Conservation (phyloP, 768 basidiomycete species). For the Cystobasidium ongulense region DNA sequence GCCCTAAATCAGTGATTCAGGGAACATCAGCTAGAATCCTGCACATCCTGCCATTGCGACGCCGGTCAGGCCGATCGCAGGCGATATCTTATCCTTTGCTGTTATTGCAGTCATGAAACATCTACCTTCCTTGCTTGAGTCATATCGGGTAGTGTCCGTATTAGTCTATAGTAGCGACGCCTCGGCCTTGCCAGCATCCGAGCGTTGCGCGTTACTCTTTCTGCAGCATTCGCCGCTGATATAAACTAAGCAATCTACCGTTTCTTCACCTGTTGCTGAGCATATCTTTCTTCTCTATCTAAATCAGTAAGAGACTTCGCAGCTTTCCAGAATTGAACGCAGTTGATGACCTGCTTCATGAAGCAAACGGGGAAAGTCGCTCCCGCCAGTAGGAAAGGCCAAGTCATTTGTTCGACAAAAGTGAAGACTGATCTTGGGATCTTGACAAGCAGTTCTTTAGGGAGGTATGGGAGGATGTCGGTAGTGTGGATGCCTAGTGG, state of each 20-base stretch:
- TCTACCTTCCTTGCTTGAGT: no score
- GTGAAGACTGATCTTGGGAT: conserved; percentile 36
- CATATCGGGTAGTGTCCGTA: no score
- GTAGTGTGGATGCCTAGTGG: conserved; percentile 56
- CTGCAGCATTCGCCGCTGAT: no score
- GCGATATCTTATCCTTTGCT: no score
- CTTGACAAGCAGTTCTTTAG: conserved; percentile 35
- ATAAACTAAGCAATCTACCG: not conserved
- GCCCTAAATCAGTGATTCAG: no score
- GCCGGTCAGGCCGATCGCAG: no score
- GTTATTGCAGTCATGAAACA: no score
- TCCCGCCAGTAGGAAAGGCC: conserved; percentile 64
- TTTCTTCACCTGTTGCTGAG: conserved; percentile 11
- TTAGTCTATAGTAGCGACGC: no score
- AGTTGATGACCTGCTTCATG: conserved; percentile 82
- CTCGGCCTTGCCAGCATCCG: no score
- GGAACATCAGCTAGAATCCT: no score
- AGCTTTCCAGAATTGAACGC: conserved; percentile 88
- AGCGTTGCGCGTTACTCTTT: no score
- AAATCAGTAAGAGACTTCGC: conserved; percentile 16
- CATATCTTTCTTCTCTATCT: conserved; percentile 28
- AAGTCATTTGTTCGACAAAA: conserved; percentile 52
- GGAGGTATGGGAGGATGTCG: conserved; percentile 34
- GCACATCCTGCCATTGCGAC: no score
- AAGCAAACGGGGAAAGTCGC: conserved; percentile 61